Conservation (phyloP, 2,329 filamentous ascomycete species). For the Neopestalotiopsis rosae region DNA sequence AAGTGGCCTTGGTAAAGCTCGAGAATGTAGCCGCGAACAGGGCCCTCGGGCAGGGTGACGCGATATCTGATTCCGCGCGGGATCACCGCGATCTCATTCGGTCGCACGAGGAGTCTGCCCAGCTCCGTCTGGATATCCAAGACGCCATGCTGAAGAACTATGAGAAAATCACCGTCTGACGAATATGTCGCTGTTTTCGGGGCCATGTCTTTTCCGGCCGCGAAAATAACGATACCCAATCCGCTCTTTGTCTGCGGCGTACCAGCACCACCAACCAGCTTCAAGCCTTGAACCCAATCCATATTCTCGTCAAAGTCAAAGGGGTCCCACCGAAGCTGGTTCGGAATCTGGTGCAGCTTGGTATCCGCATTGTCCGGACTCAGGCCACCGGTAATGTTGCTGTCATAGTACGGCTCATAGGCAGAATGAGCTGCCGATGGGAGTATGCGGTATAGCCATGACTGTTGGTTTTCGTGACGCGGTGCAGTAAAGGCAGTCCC, state of each 20-base stretch:
- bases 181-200: slow-evolving; percentile 79
- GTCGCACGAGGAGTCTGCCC: slow-evolving; percentile 74
- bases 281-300: slow-evolving; percentile 61
- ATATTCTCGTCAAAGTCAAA: slow-evolving; percentile 69
- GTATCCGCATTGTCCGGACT: slow-evolving; percentile 35
- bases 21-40: slow-evolving; percentile 74
- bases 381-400: slow-evolving; percentile 30
- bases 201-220: slow-evolving; percentile 79
- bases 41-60: slow-evolving; percentile 65
- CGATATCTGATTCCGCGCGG: slow-evolving; percentile 77
- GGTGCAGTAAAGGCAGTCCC: slow-evolving; percentile 75
- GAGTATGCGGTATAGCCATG: slow-evolving; percentile 69
- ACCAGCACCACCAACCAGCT: slow-evolving; percentile 78
- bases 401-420: slow-evolving; percentile 48
- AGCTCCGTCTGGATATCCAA: slow-evolving; percentile 81
- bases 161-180: slow-evolving; percentile 78
- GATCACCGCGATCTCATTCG: slow-evolving; percentile 79
- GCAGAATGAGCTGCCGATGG: slow-evolving; percentile 66
- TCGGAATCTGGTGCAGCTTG: slow-evolving; percentile 70
- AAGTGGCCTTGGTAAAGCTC: slow-evolving; percentile 78
- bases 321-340: slow-evolving; percentile 80
- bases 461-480: slow-evolving; percentile 70
- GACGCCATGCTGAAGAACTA: slow-evolving; percentile 76
- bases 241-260: slow-evolving; percentile 81
- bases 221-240: slow-evolving; percentile 80